A percentile compares a stretch with the other conserved stretches of the same genome.
Conservation (phyloP, 352 stramenopile genomes). For the Globisporangium canariense region DNA sequence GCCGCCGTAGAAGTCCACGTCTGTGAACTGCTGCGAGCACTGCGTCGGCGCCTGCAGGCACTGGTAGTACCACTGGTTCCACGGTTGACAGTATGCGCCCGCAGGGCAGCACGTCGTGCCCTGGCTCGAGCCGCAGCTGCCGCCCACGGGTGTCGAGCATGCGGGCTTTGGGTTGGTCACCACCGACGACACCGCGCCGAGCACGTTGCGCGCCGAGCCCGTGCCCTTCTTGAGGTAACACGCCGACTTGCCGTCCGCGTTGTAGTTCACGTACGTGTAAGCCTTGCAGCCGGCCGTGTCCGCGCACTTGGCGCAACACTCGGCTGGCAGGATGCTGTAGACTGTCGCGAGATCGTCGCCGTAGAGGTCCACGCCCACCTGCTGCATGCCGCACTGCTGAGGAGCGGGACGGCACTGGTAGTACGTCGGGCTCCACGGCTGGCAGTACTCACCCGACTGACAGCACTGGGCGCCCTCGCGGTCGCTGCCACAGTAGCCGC, state of each 20-base stretch:
- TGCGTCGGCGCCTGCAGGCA: conserved; percentile 32
- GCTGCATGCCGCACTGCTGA: conserved; percentile 10
- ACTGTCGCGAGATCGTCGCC: conserved; percentile 12
- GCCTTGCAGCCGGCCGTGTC: conserved; percentile 23
- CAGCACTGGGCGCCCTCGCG: conserved; percentile 1
- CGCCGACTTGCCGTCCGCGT: conserved; percentile 11
- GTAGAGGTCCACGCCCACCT: conserved; percentile 17
- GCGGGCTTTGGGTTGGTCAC: conserved; percentile 7
- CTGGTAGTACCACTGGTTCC: conserved; percentile 35
- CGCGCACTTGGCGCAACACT: conserved; percentile 16
- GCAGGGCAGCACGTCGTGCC: conserved; percentile 27
- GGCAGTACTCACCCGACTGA: conserved; percentile 19
- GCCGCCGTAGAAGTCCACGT: conserved; percentile 47
- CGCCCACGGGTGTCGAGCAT: conserved; percentile 3
- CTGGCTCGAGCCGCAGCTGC: conserved; percentile 7
- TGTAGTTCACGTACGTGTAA: conserved; percentile 33
- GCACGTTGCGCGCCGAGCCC: not conserved
- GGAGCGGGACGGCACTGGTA: conserved; percentile 27
- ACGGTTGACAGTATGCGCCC: conserved; percentile 39
- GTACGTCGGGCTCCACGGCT: conserved; percentile 26
- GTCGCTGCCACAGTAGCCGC: not conserved
- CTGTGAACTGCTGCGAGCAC: conserved; percentile 33
- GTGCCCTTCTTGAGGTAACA: conserved; percentile 18
- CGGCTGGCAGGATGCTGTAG: conserved; percentile 7
- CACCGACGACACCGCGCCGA: conserved; percentile 3